Evolutionary conservation across 2,329 filamentous ascomycete species (phyloP), one percentile per base, ranked within the genome.

Genomic region (Exophiala phaeomuriformis): DNA sequence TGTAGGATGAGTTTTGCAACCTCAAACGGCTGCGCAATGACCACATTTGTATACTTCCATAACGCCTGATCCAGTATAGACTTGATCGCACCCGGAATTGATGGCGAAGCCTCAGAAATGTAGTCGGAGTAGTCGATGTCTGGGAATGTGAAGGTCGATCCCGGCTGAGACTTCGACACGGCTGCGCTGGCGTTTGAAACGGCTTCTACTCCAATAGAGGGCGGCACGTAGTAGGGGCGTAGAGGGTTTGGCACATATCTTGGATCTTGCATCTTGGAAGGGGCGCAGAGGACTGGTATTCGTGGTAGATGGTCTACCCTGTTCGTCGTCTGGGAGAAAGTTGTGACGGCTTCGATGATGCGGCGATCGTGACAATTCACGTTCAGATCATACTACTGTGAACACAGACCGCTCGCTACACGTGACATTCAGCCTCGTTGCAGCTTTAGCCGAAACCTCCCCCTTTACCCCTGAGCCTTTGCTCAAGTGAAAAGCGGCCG

Each of bases 1-100:
- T 98, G 93, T 63, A 98, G 73, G 52, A 97, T 81, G 9, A 85
- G 93, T 78, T 96, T 97, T 66, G 91, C 90, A 53, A 96, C 90
- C 75, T 97, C 93, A 69, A 98, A 97, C 9, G 93, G 93, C 72
- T 98, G 93, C 50, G 89, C 86, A 67, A 95, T 84, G 65, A 97
- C 71, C 28, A 95, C 84, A 53, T 85, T 89, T 9, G 85, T 86
- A 72, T 98, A 98, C 67, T 93, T 91, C 84, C 90, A 94, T 69
- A 95, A 68, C 60, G 93, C 81, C 68, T 90, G 85, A 67, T 97
- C 90, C 45, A 95, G 67, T 56, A 95, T 73, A 58, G 85, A 84
- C 67, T 86, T 88, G 41, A 85, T 76, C 59, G 86, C 86, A 62
- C 88, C 85, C 7, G 89, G 77, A 30, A 83, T 78, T 0, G 87